phyloP scores from a whole-genome alignment of 192 early-diverging fungal genomes.

The Coemansia sp. region DNA sequence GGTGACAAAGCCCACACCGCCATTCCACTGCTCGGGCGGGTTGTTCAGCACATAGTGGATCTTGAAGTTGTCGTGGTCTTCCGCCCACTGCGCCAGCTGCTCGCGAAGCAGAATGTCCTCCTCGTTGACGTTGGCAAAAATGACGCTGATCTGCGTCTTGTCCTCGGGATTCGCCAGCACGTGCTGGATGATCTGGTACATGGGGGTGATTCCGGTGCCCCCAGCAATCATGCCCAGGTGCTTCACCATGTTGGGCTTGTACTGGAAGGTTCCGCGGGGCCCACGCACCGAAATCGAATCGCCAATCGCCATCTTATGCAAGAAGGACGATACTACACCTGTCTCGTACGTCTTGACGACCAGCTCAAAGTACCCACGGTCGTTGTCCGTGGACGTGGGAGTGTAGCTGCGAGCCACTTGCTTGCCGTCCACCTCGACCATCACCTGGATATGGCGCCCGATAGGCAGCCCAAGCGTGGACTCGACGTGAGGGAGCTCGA shows the following conservation, averaged over 20 bases:
- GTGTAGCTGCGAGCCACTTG: constrained; percentile 86
- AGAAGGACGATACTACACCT: constrained; percentile 75
- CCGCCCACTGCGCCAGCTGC: constrained; percentile 76
- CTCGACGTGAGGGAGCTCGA: constrained; percentile 69
- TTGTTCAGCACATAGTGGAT: constrained; percentile 84
- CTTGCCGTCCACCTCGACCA: constrained; percentile 81
- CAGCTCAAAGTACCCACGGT: constrained; percentile 85
- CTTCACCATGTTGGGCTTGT: constrained; percentile 75
- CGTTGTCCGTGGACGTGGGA: constrained; percentile 80
- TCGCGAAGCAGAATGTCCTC: constrained; percentile 85
- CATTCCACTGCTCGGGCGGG: constrained; percentile 75
- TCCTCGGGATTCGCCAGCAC: constrained; percentile 83
- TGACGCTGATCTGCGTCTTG: constrained; percentile 79
- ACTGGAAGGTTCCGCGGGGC: constrained; percentile 87
- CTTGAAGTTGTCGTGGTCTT: constrained; percentile 71
- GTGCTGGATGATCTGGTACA: constrained; percentile 90
- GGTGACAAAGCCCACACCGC: constrained; percentile 82
- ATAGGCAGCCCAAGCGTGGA: constrained; percentile 82
- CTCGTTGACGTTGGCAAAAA: constrained; percentile 88
- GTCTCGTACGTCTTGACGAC: constrained; percentile 88
- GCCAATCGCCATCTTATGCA: constrained; percentile 68
- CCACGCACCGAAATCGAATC: constrained; percentile 76
- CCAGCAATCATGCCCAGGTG: constrained; percentile 91
- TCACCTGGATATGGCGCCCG: constrained; percentile 90
- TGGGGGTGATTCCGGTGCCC: constrained; percentile 95